Evolutionary conservation across 768 basidiomycete species (phyloP), one percentile per base, ranked within the genome.

Genomic region (Polyporus arcularius): DNA sequence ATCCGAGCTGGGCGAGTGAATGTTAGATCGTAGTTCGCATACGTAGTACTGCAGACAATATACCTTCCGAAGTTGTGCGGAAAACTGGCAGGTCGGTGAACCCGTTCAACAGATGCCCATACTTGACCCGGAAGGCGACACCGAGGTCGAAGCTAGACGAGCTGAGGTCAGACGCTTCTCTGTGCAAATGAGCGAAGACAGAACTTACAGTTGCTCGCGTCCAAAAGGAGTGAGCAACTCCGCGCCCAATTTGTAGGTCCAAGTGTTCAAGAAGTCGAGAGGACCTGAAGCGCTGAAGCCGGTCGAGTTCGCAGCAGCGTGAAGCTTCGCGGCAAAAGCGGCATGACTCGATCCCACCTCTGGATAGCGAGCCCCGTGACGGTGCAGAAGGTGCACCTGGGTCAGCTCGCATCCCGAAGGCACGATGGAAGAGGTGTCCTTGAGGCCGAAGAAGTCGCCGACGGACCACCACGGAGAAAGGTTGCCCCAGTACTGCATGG

Each of bases 391-490:
- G 62, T 78, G 73, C 67, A 81, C 78, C 50, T 79, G 80, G 2
- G 74, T 76, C 48, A 86, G 64, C 32, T 71, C 71, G 62, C 83
- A 86, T 0, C 78, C 79, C 1, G 72, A 69, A 0, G 84, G 84
- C 21, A 84, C 74, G 14, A 74, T 45, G 0, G 81, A 76, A 12
- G 80, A 79, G 9, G 84, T 70, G 28, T 78, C 68, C 8, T 76
- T 78, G 16, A 85, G 72, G n/a, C 83, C 84, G 66, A 82, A 82
- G 2, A 58, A 61, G 60, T 59, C 67, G 2, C 76, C 70, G 21
- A 84, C 76, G 11, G 83, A 84, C 63, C 77, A 78, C 78, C 78
- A 81, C 1, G 83, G 83, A 4, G 78, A 73, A 39, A 83, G 76
- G 64, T 79, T 82, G 28, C 82, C 84, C 72, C 78, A 78, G 54